Evolutionary conservation across 1,284 basidiomycete species (phyloP), one percentile per base, ranked within the genome.

Genomic region (Leccinum pachyderme): DNA sequence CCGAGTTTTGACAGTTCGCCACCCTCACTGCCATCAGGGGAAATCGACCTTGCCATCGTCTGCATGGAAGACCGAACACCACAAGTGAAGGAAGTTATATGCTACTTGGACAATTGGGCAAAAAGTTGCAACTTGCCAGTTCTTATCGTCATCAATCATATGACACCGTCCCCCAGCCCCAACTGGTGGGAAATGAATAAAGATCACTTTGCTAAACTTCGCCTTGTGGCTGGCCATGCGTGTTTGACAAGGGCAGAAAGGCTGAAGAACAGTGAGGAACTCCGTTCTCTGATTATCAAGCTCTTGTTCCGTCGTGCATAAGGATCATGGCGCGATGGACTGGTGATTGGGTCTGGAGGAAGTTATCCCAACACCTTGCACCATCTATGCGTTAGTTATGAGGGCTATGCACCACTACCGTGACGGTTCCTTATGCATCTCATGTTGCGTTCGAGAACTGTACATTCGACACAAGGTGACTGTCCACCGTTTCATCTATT

Each of bases 121-220:
- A 61, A 59, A 12, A 22, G 57, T 7, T 53, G 54, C 15, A 59
- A 57, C 3, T 51, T 67, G 5, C 63, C 61, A 0, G 48, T 65
- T 48, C 56, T 65, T n/a, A 54, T 67, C 31, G 61, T 65, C 31
- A 50, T 65, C 54, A 67, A 53, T 32, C 63, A 66, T 31, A 57
- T 56, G 11, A 22, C 63, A 7, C 63, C 63, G 3, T 53, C 48
- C 22, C 65, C 65, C 1, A 52, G 66, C 32, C 25, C 35, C 32
- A 35, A 51, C 5, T 67, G 63, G 63, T 64, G 63, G 63, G 56
- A 62, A 27, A 56, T 56, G 44, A 67, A 67, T 29, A 53, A 57
- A 28, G 63, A 50, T 15, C 61, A 67, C 44, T 67, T 64, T 9
- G 53, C 63, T 2, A 57, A 59, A 11, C 63, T 62, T 13, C 22